Base-by-base conservation (phyloP, 225 moss, liverwort and hornwort species). In the Ulota crispa region DNA sequence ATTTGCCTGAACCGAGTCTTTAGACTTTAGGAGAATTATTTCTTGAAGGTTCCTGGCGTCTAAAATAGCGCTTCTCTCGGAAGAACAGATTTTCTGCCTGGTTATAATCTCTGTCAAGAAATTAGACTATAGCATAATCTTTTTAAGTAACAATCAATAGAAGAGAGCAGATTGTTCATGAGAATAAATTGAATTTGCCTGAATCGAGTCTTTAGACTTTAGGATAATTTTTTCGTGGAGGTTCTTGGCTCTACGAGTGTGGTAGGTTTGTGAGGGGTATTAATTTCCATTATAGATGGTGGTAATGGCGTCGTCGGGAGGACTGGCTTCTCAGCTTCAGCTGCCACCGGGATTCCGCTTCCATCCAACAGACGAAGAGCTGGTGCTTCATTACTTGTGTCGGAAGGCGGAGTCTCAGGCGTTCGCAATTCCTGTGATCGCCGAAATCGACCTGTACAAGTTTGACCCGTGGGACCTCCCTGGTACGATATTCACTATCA, bases 381-480 rank as follows among this genome's bases (percentile, higher is more conserved):
- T 98, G 31, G 98, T 98, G 80, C 86, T 94, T 26, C 87, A 95
- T 60, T 98, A 98, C 66, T 55, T 98, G 69, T 89, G 92, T 77
- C 91, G 91, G 21, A 98, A 98, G 92, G 98, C 94, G 64, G 93
- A 95, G 82, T 88, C 94, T 2, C 89, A 87, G 37, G 84, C 90
- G 34, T 94, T 94, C 19, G 73, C 92, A 7, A 83, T 92, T 30
- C 93, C 93, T 3, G 90, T 98, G 8, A 98, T 98, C 41, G 95
- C 98, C 54, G 98, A 98, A 60, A 89, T 98, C 26, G 95, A 98
- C 74, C 85, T 98, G 34, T 98, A 98, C 94, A 98, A 98, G 78
- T 94, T 93, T 34, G 93, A 98, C 89, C 98, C 98, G 2, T 98
- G 98, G 98, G 94, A 98, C 65, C 90, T 98, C 45, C 98, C 98